Evolutionary conservation across 1,284 basidiomycete genomes (phyloP).

Genomic region (Ceratobasidium theobromae): DNA sequence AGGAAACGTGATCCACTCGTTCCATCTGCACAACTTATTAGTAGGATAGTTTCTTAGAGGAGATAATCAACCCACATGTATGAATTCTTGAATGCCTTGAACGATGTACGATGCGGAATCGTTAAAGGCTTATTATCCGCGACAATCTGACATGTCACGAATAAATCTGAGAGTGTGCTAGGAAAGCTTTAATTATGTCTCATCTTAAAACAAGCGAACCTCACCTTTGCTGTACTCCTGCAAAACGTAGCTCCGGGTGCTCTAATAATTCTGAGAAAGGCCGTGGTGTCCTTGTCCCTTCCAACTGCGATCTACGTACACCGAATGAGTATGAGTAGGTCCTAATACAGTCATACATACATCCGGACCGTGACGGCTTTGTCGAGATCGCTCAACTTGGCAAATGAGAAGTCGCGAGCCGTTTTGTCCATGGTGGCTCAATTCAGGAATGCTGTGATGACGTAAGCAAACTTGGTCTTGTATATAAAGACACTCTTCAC

Average conservation of each 20-base stretch:
- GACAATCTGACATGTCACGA: slow-evolving; percentile 86
- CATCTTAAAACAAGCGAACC: slow-evolving; percentile 39
- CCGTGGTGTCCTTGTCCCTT: slow-evolving; percentile 70
- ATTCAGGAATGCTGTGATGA: not conserved
- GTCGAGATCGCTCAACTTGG: slow-evolving; percentile 82
- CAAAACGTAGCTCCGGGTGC: slow-evolving; percentile 73
- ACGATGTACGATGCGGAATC: slow-evolving; percentile 86
- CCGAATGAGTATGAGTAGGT: slow-evolving; percentile 34
- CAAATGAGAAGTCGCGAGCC: slow-evolving; percentile 79
- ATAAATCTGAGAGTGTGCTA: slow-evolving; percentile 85
- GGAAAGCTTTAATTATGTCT: slow-evolving; percentile 31
- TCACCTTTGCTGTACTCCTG: slow-evolving; percentile 76
- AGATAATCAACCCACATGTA: slow-evolving; percentile 69
- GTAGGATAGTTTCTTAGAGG: slow-evolving; percentile 3
- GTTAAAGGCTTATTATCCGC: slow-evolving; percentile 93
- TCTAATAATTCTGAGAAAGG: slow-evolving; percentile 75
- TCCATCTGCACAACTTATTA: slow-evolving; percentile 65
- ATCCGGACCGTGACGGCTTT: slow-evolving; percentile 85
- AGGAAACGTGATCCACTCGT: slow-evolving; percentile 89
- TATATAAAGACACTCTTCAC: not conserved
- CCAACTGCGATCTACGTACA: slow-evolving; percentile 70
- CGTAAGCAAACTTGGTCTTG: not conserved
- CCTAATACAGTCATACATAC: slow-evolving; percentile 49
- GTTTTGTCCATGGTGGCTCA: slow-evolving; percentile 61
- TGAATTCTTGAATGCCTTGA: slow-evolving; percentile 84